Percentiles rank a stretch among this genome's conserved stretches.
Evolutionary conservation across 2,329 filamentous ascomycete genomes (phyloP).

Genomic region (Aspergillus sp.): DNA sequence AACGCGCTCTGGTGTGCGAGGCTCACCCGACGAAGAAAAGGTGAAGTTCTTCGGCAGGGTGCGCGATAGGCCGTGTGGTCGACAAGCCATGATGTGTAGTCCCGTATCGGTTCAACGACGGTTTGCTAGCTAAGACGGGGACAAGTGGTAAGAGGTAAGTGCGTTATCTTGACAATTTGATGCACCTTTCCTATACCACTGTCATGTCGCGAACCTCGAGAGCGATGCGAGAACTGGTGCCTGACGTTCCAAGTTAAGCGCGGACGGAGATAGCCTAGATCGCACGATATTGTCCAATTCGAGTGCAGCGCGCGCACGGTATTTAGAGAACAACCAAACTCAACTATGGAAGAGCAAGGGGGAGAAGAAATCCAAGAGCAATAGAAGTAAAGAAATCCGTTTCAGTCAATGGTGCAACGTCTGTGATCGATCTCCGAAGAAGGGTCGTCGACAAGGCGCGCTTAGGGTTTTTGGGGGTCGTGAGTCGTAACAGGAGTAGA

Average conservation of each 20-base stretch:
- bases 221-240: background rate
- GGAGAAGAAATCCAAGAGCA: background rate
- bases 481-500: conserved; percentile 25
- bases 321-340: background rate
- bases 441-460: conserved; percentile 13
- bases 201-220: conserved; percentile 17
- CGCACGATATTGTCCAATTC: conserved; percentile 1
- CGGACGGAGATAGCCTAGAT: conserved; percentile 3
- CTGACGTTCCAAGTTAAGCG: conserved; percentile 1
- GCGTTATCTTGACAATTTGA: conserved; percentile 6
- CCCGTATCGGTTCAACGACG: conserved; percentile 7
- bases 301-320: conserved; percentile 13
- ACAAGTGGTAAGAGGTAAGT: background rate
- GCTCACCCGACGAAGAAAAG: conserved; percentile 40
- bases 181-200: conserved; percentile 14
- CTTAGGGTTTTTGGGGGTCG: conserved; percentile 17
- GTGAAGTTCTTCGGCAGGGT: conserved; percentile 52
- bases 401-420: conserved; percentile 14
- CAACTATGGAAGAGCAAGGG: background rate
- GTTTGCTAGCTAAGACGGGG: background rate
- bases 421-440: conserved; percentile 4
- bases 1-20: conserved; percentile 47
- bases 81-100: conserved; percentile 38
- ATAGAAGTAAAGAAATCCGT: conserved; percentile 4
- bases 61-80: conserved; percentile 44